These are phyloP conservation scores for Thielaviopsis punctulata DNA, from an alignment of 2,329 filamentous ascomycete genomes.

Conservation along the genomic window DNA sequence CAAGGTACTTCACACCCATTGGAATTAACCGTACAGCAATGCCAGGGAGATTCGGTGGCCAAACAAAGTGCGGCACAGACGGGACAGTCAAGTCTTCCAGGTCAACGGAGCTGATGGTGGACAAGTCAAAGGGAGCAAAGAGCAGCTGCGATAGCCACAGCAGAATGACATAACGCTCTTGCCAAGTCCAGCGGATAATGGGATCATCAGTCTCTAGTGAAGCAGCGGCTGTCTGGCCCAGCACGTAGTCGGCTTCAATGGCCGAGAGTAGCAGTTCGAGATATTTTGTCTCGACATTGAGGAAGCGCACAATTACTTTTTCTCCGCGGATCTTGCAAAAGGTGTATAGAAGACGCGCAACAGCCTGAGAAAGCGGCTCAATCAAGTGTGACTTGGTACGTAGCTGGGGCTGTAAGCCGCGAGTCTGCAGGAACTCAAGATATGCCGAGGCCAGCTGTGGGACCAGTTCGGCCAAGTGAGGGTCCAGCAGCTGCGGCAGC, in stretches of 20 bases:
- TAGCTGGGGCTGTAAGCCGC: conserved; percentile 22
- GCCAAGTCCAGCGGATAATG: conserved; percentile 46
- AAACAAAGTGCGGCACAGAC: conserved; percentile 29
- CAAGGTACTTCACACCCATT: conserved; percentile 53
- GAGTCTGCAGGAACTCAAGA: conserved; percentile 42
- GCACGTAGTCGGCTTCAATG: conserved; percentile 42
- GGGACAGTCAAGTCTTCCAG: conserved; percentile 28
- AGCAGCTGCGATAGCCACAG: conserved; percentile 76
- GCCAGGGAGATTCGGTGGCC: conserved; percentile 46
- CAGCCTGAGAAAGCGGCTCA: conserved; percentile 46
- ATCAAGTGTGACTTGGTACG: conserved; percentile 24
- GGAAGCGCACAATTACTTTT: conserved; percentile 79
- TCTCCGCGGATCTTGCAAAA: conserved; percentile 90
- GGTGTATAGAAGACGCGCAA: conserved; percentile 67
- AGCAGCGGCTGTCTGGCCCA: neutral
- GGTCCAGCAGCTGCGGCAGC: conserved; percentile 81
- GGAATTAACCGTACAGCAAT: conserved; percentile 55
- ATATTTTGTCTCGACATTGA: conserved; percentile 77
- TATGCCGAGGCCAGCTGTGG: conserved; percentile 61
- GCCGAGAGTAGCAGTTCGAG: conserved; percentile 64
- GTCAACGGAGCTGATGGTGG: conserved; percentile 56
- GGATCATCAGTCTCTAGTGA: conserved; percentile 10
- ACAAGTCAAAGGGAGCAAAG: conserved; percentile 76
- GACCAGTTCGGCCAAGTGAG: conserved; percentile 59
- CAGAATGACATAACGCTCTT: conserved; percentile 73